phyloP scores from a whole-genome alignment of 257 asterid genomes.

The Solanum tarapatanum region DNA sequence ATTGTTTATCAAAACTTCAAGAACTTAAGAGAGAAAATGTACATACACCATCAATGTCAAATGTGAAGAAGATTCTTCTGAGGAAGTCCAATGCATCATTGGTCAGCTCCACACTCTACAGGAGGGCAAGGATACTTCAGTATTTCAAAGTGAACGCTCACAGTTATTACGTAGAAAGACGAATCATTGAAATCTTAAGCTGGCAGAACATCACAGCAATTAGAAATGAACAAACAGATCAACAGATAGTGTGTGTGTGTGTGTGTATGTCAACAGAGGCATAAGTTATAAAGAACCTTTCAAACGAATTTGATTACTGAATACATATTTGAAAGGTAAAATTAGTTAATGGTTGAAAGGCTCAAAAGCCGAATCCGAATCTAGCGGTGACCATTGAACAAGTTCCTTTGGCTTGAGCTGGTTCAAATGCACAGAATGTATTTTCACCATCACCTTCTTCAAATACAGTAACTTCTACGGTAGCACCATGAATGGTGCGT shows the following conservation, averaged over 20 bases:
- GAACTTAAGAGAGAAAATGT: slow-evolving; percentile 3
- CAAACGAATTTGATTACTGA: neutral
- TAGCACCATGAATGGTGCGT: neutral
- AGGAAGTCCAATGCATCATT: slow-evolving; percentile 83
- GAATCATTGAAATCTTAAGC: neutral
- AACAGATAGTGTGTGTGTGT: neutral
- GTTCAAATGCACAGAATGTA: neutral
- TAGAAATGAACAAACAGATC: neutral
- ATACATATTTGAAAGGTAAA: neutral
- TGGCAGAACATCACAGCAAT: neutral
- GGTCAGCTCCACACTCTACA: slow-evolving; percentile 88
- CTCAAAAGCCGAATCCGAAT: neutral
- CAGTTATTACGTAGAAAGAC: neutral
- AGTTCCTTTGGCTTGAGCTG: neutral
- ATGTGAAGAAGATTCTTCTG: slow-evolving; percentile 53
- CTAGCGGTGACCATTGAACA: neutral
- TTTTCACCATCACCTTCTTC: neutral
- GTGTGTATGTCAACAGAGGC: neutral
- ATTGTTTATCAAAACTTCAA: neutral
- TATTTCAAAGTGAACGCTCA: neutral
- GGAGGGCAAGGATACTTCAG: neutral
- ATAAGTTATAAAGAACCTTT: neutral
- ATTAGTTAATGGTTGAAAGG: neutral
- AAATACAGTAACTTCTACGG: neutral
- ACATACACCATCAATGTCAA: slow-evolving; percentile 74